Conservation (phyloP, 345 rosid species). For the Aethionema arabicum region DNA sequence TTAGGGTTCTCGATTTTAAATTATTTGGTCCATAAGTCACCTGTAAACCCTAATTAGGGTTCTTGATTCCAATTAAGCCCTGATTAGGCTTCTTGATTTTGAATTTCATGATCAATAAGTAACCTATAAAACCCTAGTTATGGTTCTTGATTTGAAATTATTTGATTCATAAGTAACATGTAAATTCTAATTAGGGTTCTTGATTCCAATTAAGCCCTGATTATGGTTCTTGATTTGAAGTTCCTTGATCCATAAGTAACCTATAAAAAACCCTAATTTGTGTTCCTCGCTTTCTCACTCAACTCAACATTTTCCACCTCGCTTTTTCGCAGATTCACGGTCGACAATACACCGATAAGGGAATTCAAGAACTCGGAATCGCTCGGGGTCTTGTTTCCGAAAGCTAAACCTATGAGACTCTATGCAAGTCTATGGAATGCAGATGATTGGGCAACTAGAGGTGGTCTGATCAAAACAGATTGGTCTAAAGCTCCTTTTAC, state of each 20-base stretch:
- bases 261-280: neutral
- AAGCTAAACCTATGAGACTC: conserved; percentile 58
- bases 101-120: too few relatives aligned
- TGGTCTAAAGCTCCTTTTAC: conserved; percentile 52
- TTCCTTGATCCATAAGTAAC: conserved; percentile 21
- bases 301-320: neutral
- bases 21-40: too few relatives aligned
- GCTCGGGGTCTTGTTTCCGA: conserved; percentile 52
- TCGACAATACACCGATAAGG: conserved; percentile 59
- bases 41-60: too few relatives aligned
- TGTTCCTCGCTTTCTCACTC: neutral
- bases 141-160: too few relatives aligned
- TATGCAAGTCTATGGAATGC: conserved; percentile 64
- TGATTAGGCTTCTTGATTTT: too few relatives aligned
- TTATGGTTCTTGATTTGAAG: neutral
- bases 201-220: too few relatives aligned
- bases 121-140: too few relatives aligned
- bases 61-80: too few relatives aligned
- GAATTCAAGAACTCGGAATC: conserved; percentile 57
- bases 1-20: too few relatives aligned
- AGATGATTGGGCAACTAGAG: conserved; percentile 65
- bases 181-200: too few relatives aligned
- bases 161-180: too few relatives aligned
- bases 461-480: conserved; percentile 59
- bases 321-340: conserved; percentile 37